A percentile compares a stretch with the other conserved stretches of the same genome.
Conservation (phyloP, 2,329 filamentous ascomycete genomes). For the Endocalyx cinctus region DNA sequence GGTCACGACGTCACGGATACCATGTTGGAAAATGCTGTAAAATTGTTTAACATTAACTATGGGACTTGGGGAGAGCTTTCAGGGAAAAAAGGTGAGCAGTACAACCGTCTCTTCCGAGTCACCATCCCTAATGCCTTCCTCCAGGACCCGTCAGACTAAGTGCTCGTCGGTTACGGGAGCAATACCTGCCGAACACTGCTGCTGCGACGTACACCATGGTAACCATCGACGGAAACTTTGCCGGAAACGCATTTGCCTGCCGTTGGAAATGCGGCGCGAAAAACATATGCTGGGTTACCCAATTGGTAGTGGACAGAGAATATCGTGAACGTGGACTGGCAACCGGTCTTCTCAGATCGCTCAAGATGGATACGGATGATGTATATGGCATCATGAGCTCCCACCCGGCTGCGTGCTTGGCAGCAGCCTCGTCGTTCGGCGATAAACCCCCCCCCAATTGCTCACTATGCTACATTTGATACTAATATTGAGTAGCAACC, state of each 20-base stretch:
- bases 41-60: no score
- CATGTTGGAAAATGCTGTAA: no score
- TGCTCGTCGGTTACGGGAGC: constrained; percentile 28
- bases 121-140: no score
- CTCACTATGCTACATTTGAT: no score
- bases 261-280: constrained; percentile 27
- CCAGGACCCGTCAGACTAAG: constrained; percentile 10
- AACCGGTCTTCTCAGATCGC: constrained; percentile 24
- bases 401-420: constrained; percentile 31
- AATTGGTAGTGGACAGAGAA: constrained; percentile 32
- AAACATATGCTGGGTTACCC: constrained; percentile 35
- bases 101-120: no score
- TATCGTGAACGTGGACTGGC: constrained; percentile 33
- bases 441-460: no score
- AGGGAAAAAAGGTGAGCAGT: no score
- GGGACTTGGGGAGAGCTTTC: no score
- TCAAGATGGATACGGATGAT: constrained; percentile 25
- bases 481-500: constrained; percentile 4
- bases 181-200: constrained; percentile 25
- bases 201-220: constrained; percentile 27
- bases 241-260: constrained; percentile 31
- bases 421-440: constrained; percentile 25
- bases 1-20: no score
- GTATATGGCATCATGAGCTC: constrained; percentile 36
- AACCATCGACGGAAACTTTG: constrained; percentile 25